Conservation (phyloP, 73 alveolate species). For the Tetrahymena thermophila region DNA sequence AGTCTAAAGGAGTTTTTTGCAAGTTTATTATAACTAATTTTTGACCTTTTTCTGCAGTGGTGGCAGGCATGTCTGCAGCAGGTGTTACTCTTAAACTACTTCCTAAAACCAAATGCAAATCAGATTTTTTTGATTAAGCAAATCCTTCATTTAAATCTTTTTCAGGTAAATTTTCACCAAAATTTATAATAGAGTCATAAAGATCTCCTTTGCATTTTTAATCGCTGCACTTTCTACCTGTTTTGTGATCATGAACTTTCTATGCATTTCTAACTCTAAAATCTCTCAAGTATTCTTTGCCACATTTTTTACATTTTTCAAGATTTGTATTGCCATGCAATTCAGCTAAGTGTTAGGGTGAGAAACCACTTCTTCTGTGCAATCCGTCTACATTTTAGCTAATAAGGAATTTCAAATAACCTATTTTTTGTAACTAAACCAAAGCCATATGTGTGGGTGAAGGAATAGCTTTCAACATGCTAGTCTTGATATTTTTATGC, state of each 20-base stretch:
- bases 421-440: slow-evolving; percentile 44
- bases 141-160: neutral
- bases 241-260: slow-evolving; percentile 12
- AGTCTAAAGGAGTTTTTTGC: slow-evolving; percentile 26
- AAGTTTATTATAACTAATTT: slow-evolving; percentile 17
- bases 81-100: slow-evolving; percentile 33
- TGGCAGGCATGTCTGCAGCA: slow-evolving; percentile 21
- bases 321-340: slow-evolving; percentile 43
- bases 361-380: slow-evolving; percentile 63
- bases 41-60: slow-evolving; percentile 23
- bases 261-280: neutral
- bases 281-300: slow-evolving; percentile 30
- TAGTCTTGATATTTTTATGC: neutral
- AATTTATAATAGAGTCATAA: slow-evolving; percentile 5
- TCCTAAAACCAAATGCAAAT: slow-evolving; percentile 22
- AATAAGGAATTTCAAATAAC: slow-evolving; percentile 53
- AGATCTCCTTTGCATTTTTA: slow-evolving; percentile 5
- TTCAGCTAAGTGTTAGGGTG: slow-evolving; percentile 49
- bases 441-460: slow-evolving; percentile 57
- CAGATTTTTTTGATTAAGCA: neutral
- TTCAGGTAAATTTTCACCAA: slow-evolving; percentile 32
- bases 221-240: slow-evolving; percentile 20
- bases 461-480: slow-evolving; percentile 29
- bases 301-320: slow-evolving; percentile 17
- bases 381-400: slow-evolving; percentile 64